These are phyloP conservation scores for Tricholoma flavovirens DNA, from an alignment of 768 basidiomycete species.

Conservation along the genomic window DNA sequence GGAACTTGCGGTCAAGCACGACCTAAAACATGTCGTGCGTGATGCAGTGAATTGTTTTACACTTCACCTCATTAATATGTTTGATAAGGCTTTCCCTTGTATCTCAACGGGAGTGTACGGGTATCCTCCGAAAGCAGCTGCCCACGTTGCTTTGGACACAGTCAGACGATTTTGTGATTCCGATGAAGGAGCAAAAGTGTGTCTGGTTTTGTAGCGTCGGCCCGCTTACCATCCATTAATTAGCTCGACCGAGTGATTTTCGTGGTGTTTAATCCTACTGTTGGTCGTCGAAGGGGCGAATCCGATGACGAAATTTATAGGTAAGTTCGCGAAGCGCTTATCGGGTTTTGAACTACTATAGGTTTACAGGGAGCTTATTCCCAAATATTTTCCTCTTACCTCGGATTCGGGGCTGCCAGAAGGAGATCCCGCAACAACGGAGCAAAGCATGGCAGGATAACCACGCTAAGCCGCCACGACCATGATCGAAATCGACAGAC, in stretches of 20 bases:
- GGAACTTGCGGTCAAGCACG: slow-evolving; percentile 52
- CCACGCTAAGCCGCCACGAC: not conserved
- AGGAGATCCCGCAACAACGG: not conserved
- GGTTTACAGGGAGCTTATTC: slow-evolving; percentile 39
- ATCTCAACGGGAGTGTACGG: slow-evolving; percentile 78
- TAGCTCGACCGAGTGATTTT: slow-evolving; percentile 73
- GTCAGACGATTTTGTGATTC: slow-evolving; percentile 55
- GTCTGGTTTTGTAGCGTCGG: slow-evolving; percentile 3
- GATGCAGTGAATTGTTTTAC: not conserved
- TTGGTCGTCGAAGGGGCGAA: slow-evolving; percentile 58
- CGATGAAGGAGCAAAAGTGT: slow-evolving; percentile 41
- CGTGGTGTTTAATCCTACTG: slow-evolving; percentile 34
- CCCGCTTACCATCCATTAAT: not conserved
- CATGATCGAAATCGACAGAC: not conserved
- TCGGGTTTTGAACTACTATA: not conserved
- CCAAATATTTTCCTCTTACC: slow-evolving; percentile 55
- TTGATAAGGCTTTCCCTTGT: slow-evolving; percentile 65
- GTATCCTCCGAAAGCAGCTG: slow-evolving; percentile 71
- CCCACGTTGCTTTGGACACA: slow-evolving; percentile 59
- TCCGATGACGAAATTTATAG: slow-evolving; percentile 41
- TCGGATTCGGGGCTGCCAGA: slow-evolving; percentile 6
- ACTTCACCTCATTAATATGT: not conserved
- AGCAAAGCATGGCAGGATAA: not conserved
- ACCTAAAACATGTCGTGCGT: slow-evolving; percentile 60
- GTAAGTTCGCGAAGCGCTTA: slow-evolving; percentile 27